Evolutionary conservation across 768 basidiomycete species (phyloP).

Genomic region (Kwoniella newhampshirensis): DNA sequence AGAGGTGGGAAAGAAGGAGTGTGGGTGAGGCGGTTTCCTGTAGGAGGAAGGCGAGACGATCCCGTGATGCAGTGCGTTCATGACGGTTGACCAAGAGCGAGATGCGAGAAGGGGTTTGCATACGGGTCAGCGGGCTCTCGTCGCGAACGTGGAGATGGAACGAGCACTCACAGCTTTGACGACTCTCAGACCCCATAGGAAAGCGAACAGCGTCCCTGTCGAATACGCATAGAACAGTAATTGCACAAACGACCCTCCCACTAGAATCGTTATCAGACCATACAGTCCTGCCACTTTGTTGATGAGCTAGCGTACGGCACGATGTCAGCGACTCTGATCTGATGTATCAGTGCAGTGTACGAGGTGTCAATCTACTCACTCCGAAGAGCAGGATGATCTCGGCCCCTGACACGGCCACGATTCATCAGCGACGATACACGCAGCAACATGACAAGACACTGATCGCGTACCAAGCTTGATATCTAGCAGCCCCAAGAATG

Average conservation of each 20-base stretch:
- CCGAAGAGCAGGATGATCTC: slow-evolving; percentile 84
- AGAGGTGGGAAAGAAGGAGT: slow-evolving; percentile 86
- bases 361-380: slow-evolving; percentile 58
- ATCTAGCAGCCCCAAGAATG: slow-evolving; percentile 83
- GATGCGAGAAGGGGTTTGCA: too few species aligned
- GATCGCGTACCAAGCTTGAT: slow-evolving; percentile 70
- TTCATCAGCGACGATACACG: background rate
- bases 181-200: slow-evolving; percentile 84
- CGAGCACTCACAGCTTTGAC: slow-evolving; percentile 76
- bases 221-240: slow-evolving; percentile 93
- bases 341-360: background rate
- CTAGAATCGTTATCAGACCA: slow-evolving; percentile 85
- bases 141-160: too few species aligned
- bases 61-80: too few species aligned
- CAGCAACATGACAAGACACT: background rate
- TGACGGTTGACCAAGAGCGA: too few species aligned
- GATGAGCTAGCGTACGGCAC: slow-evolving; percentile 53
- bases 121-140: too few species aligned
- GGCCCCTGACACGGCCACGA: slow-evolving; percentile 59
- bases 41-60: too few species aligned
- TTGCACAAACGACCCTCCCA: slow-evolving; percentile 82
- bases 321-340: background rate
- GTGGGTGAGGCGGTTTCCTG: slow-evolving; percentile 87
- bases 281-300: slow-evolving; percentile 99
- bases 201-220: slow-evolving; percentile 70